Percentiles rank a stretch among this genome's conserved stretches.
phyloP scores from a whole-genome alignment of 345 rosid species.

The Arabis alpina region DNA sequence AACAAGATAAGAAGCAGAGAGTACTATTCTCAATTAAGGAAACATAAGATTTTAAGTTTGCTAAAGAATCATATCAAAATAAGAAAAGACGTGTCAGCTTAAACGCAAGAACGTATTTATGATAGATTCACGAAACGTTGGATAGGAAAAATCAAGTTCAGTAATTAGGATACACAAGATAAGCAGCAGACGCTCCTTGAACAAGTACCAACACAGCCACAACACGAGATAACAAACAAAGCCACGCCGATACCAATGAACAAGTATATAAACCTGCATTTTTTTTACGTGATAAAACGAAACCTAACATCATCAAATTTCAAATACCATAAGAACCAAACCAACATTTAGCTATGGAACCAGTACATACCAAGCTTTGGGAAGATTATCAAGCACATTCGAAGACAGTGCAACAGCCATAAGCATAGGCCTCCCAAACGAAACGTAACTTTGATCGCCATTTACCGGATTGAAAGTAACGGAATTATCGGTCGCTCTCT shows the following conservation, averaged over 20 bases:
- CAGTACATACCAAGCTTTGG: constrained; percentile 87
- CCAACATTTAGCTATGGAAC: background rate
- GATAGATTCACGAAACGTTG: too few relatives aligned
- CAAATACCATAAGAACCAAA: background rate
- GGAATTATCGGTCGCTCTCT: constrained; percentile 46
- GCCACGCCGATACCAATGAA: constrained; percentile 84
- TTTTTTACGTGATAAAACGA: constrained; percentile 14
- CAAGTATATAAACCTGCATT: constrained; percentile 88
- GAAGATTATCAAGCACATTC: constrained; percentile 61
- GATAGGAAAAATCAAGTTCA: background rate
- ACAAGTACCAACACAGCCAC: constrained; percentile 83
- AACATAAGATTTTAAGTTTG: constrained; percentile 30
- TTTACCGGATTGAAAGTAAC: constrained; percentile 40
- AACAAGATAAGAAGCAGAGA: constrained; percentile 71
- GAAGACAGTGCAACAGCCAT: constrained; percentile 64
- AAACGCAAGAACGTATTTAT: too few relatives aligned
- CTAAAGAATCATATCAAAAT: constrained; percentile 8
- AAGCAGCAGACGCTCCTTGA: constrained; percentile 92
- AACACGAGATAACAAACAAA: constrained; percentile 84
- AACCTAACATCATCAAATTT: constrained; percentile 23
- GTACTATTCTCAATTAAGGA: constrained; percentile 80
- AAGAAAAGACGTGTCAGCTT: background rate
- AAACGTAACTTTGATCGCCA: constrained; percentile 45
- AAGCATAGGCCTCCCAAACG: constrained; percentile 88
- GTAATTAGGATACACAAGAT: constrained; percentile 82